Base-by-base conservation (phyloP, 352 stramenopile species). In the Globisporangium uncinulatum region DNA sequence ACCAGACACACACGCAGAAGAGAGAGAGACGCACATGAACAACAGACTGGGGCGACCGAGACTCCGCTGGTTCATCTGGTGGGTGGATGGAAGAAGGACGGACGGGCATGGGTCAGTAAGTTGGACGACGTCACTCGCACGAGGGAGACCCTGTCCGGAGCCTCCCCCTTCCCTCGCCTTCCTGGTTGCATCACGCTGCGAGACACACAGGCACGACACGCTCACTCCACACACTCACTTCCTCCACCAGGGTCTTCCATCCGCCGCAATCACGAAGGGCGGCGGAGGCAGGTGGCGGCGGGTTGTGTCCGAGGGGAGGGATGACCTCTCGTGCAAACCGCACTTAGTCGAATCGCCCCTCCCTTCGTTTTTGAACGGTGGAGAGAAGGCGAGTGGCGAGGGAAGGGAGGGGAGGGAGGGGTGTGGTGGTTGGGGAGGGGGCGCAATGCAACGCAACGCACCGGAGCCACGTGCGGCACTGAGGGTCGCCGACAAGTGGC, bases 61-160 rank as follows among this genome's bases (percentile, higher is more conserved):
- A 20, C 43, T 48, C 19, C 43, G 43, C 43, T 48, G 43, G 43
- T 48, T 48, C 43, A 48, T 48, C 43, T 48, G 43, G 34, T 39
- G 34, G 34, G 10, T 13, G 34, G 10, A 39, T 11, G 13, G 3
- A 29, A 11, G 5, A 29, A 48, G 43, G 5, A 5, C 19, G n/a
- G 6, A n/a, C 7, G 39, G 14, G 42, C 42, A 29, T 19, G 17
- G 14, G 15, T 9, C 42, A 19, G 19, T 48, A 21, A 48, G n/a
- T 48, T 20, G 8, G 6, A 39, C 6, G 7, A 21, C n/a, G 43
- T 14, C 43, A 24, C 8, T 31, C 43, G 43, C 43, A 14, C 43
- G n/a, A 20, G 43, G 43, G 34, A 39, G 34, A 39, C 34, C 6
- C 34, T 39, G 34, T 39, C 20, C 14, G 6, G 19, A n/a, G 6